A percentile compares a stretch with the other conserved stretches of the same genome.
Conservation (phyloP, 805 yeast genomes). For the Kazachstania taianensis region DNA sequence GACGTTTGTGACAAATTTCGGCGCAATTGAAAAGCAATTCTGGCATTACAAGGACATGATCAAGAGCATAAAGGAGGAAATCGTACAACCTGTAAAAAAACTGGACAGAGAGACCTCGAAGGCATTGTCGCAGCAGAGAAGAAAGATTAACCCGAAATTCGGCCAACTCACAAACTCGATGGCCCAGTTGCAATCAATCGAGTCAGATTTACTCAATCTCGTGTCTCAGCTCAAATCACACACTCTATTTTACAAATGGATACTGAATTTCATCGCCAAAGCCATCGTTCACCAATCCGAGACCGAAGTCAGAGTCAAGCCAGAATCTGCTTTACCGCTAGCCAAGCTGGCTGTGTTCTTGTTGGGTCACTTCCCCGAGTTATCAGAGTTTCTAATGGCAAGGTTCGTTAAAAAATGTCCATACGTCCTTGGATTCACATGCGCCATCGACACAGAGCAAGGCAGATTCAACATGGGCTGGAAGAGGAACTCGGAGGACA, state of each 20-base stretch:
- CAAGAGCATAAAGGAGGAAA: slow-evolving; percentile 45
- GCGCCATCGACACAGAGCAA: slow-evolving; percentile 66
- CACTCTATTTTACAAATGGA: slow-evolving; percentile 56
- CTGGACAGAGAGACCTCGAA: slow-evolving; percentile 43
- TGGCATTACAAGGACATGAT: slow-evolving; percentile 42
- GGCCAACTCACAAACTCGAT: slow-evolving; percentile 80
- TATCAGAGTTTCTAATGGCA: slow-evolving; percentile 42
- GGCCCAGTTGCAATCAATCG: slow-evolving; percentile 45
- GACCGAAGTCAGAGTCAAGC: slow-evolving; percentile 74
- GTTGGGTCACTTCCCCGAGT: slow-evolving; percentile 37
- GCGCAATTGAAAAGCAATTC: slow-evolving; percentile 35
- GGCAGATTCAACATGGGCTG: slow-evolving; percentile 86
- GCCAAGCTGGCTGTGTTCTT: slow-evolving; percentile 54
- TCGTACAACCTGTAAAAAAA: slow-evolving; percentile 46
- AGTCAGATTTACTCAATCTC: slow-evolving; percentile 40
- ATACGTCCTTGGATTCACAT: slow-evolving; percentile 68
- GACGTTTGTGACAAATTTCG: slow-evolving; percentile 20
- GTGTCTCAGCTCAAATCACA: slow-evolving; percentile 40
- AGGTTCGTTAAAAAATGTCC: slow-evolving; percentile 91
- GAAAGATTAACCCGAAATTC: slow-evolving; percentile 77
- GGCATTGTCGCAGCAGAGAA: slow-evolving; percentile 46
- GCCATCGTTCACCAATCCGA: slow-evolving; percentile 86
- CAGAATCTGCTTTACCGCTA: slow-evolving; percentile 70
- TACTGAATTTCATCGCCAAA: slow-evolving; percentile 74
- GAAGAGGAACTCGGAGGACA: slow-evolving; percentile 40